Conservation (phyloP, 1,284 basidiomycete species). For the Melampsora larici-populina region DNA sequence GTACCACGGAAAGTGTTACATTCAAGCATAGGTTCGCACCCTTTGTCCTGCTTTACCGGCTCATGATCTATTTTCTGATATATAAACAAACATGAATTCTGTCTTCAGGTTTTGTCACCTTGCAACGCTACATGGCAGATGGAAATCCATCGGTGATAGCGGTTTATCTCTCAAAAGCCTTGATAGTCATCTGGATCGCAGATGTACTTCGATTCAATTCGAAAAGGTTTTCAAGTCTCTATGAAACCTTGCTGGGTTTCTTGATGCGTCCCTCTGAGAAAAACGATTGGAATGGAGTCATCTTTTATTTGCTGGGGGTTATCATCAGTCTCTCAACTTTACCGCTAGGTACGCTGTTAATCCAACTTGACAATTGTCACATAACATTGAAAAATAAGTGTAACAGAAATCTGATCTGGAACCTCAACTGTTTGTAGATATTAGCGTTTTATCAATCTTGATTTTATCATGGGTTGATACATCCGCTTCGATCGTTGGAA, state of each 20-base stretch:
- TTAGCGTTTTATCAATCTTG: slow-evolving; percentile 35
- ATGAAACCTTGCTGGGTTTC: slow-evolving; percentile 20
- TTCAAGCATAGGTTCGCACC: slow-evolving; percentile 28
- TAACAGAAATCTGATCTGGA: background rate
- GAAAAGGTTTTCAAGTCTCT: slow-evolving; percentile 9
- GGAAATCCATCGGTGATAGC: slow-evolving; percentile 7
- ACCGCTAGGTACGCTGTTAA: slow-evolving; percentile 20
- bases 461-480: slow-evolving; percentile 42
- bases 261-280: slow-evolving; percentile 34
- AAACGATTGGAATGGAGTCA: slow-evolving; percentile 36
- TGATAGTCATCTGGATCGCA: slow-evolving; percentile 4
- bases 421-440: slow-evolving; percentile 4
- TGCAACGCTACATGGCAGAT: slow-evolving; percentile 13
- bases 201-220: slow-evolving; percentile 27
- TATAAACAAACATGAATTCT: background rate
- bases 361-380: background rate
- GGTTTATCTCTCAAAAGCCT: background rate
- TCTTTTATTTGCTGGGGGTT: slow-evolving; percentile 37
- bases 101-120: slow-evolving; percentile 30
- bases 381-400: background rate
- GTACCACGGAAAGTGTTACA: slow-evolving; percentile 33
- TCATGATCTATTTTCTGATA: background rate
- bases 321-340: slow-evolving; percentile 28
- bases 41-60: too few species aligned
- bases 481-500: slow-evolving; percentile 23